Conservation (phyloP, 202 grass and related monocot genomes). For the Saccharum hybrid region DNA sequence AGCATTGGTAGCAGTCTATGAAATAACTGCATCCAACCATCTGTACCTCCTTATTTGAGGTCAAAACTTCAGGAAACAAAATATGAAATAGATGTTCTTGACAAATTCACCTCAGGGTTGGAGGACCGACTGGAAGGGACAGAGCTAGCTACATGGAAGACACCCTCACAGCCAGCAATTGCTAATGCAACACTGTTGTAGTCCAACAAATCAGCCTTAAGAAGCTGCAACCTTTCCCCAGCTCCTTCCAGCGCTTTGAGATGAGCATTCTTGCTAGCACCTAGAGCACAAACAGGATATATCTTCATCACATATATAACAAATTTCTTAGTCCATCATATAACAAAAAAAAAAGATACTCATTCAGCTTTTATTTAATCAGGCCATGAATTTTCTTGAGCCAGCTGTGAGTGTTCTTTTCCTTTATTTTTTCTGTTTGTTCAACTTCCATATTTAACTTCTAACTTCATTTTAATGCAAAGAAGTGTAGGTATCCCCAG, state of each 20-base stretch:
- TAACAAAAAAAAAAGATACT: background rate
- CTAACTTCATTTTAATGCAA: background rate
- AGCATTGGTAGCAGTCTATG: background rate
- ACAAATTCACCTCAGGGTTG: conserved; percentile 52
- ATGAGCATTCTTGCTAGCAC: conserved; percentile 60
- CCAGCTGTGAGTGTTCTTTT: background rate
- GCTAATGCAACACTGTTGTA: conserved; percentile 46
- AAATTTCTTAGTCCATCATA: background rate
- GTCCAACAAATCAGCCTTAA: conserved; percentile 58
- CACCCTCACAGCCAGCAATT: conserved; percentile 44
- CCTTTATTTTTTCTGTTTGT: background rate
- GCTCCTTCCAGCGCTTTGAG: conserved; percentile 49
- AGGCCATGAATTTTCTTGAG: background rate
- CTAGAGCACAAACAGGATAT: conserved; percentile 34
- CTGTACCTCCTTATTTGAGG: background rate
- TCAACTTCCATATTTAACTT: background rate
- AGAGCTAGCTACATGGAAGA: conserved; percentile 72
- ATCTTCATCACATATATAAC: background rate
- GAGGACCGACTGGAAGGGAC: conserved; percentile 43
- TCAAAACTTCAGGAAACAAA: background rate
- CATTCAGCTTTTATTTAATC: background rate
- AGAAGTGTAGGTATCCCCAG: background rate
- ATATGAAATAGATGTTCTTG: background rate
- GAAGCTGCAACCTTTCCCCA: conserved; percentile 47
- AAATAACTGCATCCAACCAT: background rate